Base-by-base conservation (phyloP, 192 early-diverging fungal genomes). In the Chytriomyces confervae region DNA sequence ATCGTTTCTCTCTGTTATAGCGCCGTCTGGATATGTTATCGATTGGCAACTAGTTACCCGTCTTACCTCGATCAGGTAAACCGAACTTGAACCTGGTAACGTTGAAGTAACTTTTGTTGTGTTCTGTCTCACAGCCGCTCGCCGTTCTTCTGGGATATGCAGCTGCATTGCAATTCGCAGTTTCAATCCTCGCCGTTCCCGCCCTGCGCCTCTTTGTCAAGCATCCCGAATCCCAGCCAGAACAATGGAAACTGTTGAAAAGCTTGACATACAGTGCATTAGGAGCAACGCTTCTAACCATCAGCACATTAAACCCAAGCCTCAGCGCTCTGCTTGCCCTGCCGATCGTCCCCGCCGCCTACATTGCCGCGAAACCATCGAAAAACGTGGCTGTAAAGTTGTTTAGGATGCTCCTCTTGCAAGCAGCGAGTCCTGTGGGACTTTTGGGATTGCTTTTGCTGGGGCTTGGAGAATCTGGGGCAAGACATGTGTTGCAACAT, bases 171-270 rank as follows among this genome's bases (percentile, higher is more conserved):
- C 47, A 73, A 46, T 66, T 72, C 18, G 45, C 62, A 10, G 16
- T 83, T 50, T 49, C 75, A 62, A 62, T 84, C 53, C 60, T 80
- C 50, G 79, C 83, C 16, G 67, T 77, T 10, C 66, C 81, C 8
- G 62, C 76, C 24, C 72, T 81, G 16, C n/a, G 36, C 36, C 36
- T 36, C 36, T 36, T 36, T 36, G 36, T 36, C 36, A 36, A 36
- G 2, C 36, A 36, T 36, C 36, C 36, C 36, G 36, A 36, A 36
- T 36, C 36, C 1, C 36, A 36, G 36, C 36, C 36, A 18, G 44
- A n/a, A 46, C 79, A 80, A 5, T 86, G 85, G 85, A 29, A 62
- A 63, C n/a, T 88, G 6, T 70, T 88, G 18, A 85, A 88, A 62
- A 80, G 46, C n/a, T 70, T 85, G 7, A 65, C 61, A 0, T 81